Evolutionary conservation across 2,329 filamentous ascomycete genomes (phyloP), one percentile per base, ranked within the genome.

Genomic region (Apiospora rasikravindrae): DNA sequence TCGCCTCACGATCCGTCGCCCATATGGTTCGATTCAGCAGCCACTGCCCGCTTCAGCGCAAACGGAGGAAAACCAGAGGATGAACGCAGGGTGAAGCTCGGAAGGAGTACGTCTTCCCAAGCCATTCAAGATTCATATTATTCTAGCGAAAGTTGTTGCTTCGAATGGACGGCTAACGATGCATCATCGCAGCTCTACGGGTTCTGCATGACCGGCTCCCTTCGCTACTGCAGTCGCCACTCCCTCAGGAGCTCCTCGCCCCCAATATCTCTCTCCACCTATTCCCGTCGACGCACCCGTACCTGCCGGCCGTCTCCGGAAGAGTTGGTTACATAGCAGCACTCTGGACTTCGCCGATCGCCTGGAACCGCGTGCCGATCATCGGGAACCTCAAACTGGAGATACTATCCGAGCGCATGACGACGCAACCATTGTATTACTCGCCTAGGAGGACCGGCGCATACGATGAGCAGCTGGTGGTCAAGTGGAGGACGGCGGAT

Each of bases 281-380:
- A 75, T 93, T 93, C 81, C 91, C 91, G 49, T 90, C 90, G 40
- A 96, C 94, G 0, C 94, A 97, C 78, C 94, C 93, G 2, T 93
- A 96, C 81, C 93, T 99, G 2, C 96, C 96, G 45, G 93, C 91
- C n/a, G 96, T 98, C 53, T 94, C 94, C 40, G 96, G 96, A 70
- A 91, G 93, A 67, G 93, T 98, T 47, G 93, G 94, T 67, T 99
- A 99, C 82, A 93, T 93, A 47, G 96, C 96, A 24, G 96, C 96
- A 2, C 86, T 99, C 49, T 98, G 95, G 95, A 98, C 96, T 0
- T 95, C 95, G 0, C 96, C 96, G 0, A 92, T 99, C 69, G 96
- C 95, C 42, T 99, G 96, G 96, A 97, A 97, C 78, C 91, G 94
- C 40, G 88, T 99, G 0, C 96, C 96, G 2, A 90, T 98, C 26